Evolutionary conservation across 2,329 filamentous ascomycete species (phyloP), one percentile per base, ranked within the genome.

Genomic region (Keithomyces neogunnii): DNA sequence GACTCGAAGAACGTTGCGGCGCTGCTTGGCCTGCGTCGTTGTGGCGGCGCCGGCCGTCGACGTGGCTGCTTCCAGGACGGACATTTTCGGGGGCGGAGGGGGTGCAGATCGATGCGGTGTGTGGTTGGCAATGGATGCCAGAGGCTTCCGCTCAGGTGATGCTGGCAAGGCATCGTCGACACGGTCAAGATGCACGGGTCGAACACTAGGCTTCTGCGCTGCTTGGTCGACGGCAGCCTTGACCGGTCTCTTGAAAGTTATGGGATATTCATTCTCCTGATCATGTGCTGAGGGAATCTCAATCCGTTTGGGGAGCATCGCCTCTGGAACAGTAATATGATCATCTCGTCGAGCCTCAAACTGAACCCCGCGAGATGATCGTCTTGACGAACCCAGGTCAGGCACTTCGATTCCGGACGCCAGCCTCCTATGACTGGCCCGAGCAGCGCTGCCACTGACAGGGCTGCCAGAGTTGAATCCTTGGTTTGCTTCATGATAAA

Each of bases 1-100:
- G 55, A 99, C 84, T 45, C 85, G 84, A 53, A 97, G 79, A 52
- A 92, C 85, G 56, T 89, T 89, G 45, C 89, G 82, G 62, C 89
- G 89, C 67, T 88, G 90, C 66, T 77, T 79, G 28, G 73, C 74
- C 62, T 91, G 87, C 3, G 82, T 79, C 3, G 89, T 84, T 0
- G 87, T 85, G 4, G 87, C 83, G 30, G 89, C 88, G 11, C 91
- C 91, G 3, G 87, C 89, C 9, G 84, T 85, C 2, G 86, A 82
- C 1, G 92, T 96, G 2, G 90, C 92, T 3, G 91, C 86, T 58
- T 97, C 90, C n/a, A 96, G 73, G 6, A 96, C 86, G 1, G 88
- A 93, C 92, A 97, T 97, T 68, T 96, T 97, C 1, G 93, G 92
- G 6, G 90, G 90, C 3, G 92, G 92, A 0, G 82, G 85, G 0